These are phyloP conservation scores for Trichoderma sp. DNA, from an alignment of 2,329 filamentous ascomycete species.

Conservation along the genomic window DNA sequence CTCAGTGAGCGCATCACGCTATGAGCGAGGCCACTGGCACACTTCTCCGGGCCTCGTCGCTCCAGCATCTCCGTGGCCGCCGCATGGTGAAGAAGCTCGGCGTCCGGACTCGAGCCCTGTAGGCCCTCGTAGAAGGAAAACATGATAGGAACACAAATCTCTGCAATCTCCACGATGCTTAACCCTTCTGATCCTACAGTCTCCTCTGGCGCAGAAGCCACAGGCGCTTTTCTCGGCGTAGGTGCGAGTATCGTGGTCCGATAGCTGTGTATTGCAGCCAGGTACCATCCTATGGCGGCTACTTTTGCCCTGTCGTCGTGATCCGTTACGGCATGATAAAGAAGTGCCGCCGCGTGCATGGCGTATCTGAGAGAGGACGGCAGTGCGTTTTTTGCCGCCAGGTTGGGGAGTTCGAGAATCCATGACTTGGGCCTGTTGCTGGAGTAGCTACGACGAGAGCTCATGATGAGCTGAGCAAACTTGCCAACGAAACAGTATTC, in stretches of 20 bases:
- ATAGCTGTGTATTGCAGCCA: conserved; percentile 12
- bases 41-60: conserved; percentile 4
- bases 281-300: background rate
- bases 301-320: conserved; percentile 5
- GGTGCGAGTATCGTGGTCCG: background rate
- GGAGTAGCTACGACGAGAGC: conserved; percentile 19
- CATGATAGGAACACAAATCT: conserved; percentile 14
- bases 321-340: conserved; percentile 9
- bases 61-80: conserved; percentile 15
- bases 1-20: conserved; percentile 17
- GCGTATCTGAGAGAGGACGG: conserved; percentile 15
- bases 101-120: background rate
- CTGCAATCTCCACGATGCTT: background rate
- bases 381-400: conserved; percentile 6
- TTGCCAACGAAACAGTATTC: conserved; percentile 14
- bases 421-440: conserved; percentile 5
- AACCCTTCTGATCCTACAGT: background rate
- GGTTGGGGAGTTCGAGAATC: conserved; percentile 14
- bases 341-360: conserved; percentile 10
- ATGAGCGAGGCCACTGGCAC: conserved; percentile 11
- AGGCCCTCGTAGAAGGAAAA: conserved; percentile 19
- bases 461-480: conserved; percentile 6
- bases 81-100: conserved; percentile 13
- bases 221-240: background rate
- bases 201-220: background rate